A percentile compares a stretch with the other conserved stretches of the same genome.
phyloP scores from a whole-genome alignment of 1,139 yeast species.

The Yamadazyma triangularis region DNA sequence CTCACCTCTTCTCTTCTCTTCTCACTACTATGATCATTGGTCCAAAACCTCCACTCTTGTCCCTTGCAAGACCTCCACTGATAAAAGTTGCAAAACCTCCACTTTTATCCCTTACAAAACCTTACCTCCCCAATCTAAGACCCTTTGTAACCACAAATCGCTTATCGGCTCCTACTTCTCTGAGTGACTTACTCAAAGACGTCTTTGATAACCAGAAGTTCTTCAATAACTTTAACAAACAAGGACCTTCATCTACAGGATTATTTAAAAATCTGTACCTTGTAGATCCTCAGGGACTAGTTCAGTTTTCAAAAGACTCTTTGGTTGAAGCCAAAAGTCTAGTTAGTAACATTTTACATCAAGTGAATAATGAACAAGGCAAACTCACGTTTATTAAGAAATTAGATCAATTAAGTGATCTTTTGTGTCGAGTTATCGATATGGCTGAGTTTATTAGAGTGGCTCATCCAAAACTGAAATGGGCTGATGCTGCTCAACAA shows the following conservation, averaged over 20 bases:
- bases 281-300: slow-evolving; percentile 65
- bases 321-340: slow-evolving; percentile 58
- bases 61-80: too few relatives aligned
- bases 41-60: too few relatives aligned
- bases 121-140: too few relatives aligned
- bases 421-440: slow-evolving; percentile 88
- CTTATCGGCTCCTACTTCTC: background rate
- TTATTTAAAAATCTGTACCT: slow-evolving; percentile 70
- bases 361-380: slow-evolving; percentile 40
- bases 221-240: slow-evolving; percentile 30
- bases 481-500: slow-evolving; percentile 78
- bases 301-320: slow-evolving; percentile 62
- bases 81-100: too few relatives aligned
- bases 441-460: slow-evolving; percentile 90
- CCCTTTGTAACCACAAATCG: too few relatives aligned
- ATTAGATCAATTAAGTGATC: slow-evolving; percentile 82
- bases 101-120: too few relatives aligned
- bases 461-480: slow-evolving; percentile 71
- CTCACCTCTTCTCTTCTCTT: too few relatives aligned
- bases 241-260: slow-evolving; percentile 33
- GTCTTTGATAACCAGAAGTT: slow-evolving; percentile 47
- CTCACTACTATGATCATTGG: too few relatives aligned
- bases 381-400: slow-evolving; percentile 53
- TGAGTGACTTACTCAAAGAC: too few relatives aligned
- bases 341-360: slow-evolving; percentile 51